Conservation (phyloP, 208 protist genomes). For the Leishmania turanica region DNA sequence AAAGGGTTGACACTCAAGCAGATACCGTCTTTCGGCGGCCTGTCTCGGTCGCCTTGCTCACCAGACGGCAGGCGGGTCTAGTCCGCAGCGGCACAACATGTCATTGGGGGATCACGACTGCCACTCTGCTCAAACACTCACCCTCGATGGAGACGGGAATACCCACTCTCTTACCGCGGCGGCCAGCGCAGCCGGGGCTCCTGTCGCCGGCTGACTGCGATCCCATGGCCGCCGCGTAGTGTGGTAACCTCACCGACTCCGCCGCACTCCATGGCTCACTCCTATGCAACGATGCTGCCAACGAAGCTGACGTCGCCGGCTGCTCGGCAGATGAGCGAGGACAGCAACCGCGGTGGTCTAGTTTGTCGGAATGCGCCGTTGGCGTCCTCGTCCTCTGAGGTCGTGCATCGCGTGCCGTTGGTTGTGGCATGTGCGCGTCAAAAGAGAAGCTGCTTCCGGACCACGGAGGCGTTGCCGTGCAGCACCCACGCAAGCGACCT, state of each 20-base stretch:
- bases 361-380: not conserved
- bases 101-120: not conserved
- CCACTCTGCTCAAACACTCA: not conserved
- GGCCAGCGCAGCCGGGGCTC: not conserved
- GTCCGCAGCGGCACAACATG: not conserved
- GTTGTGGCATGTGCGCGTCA: not conserved
- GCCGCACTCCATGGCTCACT: not conserved
- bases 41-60: not conserved
- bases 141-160: not conserved
- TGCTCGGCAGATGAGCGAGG: not conserved
- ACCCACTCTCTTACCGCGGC: not conserved
- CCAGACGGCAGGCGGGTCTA: not conserved
- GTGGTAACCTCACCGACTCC: not conserved
- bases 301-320: not conserved
- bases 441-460: not conserved
- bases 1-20: not conserved
- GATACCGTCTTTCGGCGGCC: not conserved
- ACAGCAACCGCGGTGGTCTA: not conserved
- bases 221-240: not conserved
- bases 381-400: not conserved
- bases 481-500: not conserved
- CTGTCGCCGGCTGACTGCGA: not conserved
- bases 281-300: not conserved
- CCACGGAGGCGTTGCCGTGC: not conserved
- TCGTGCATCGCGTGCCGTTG: not conserved